Evolutionary conservation across 2,329 filamentous ascomycete species (phyloP).

Genomic region (Aspergillaceae sp.): DNA sequence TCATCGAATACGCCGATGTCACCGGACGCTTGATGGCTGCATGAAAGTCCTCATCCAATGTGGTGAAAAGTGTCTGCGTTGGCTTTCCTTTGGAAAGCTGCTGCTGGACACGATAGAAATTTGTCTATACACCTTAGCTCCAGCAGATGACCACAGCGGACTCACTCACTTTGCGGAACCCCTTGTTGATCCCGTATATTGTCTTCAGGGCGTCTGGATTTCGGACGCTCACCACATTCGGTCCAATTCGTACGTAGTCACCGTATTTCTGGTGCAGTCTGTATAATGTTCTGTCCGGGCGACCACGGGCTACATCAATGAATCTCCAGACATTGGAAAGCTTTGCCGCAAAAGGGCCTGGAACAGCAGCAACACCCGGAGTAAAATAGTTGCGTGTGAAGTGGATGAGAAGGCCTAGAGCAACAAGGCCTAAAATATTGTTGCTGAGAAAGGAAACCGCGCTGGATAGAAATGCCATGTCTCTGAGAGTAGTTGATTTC

Average conservation of each 20-base stretch:
- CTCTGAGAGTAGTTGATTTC: background rate
- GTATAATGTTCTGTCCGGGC: constrained; percentile 8
- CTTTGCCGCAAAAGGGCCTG: constrained; percentile 9
- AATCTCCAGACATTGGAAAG: constrained; percentile 11
- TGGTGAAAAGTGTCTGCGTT: constrained; percentile 13
- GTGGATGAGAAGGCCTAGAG: constrained; percentile 4
- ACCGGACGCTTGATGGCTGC: constrained; percentile 32
- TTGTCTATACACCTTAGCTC: constrained; percentile 2
- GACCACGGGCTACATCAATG: constrained; percentile 10
- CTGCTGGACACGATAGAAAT: constrained; percentile 14
- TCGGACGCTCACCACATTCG: constrained; percentile 15
- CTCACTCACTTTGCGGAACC: constrained; percentile 8
- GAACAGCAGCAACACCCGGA: constrained; percentile 5
- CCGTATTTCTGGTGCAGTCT: constrained; percentile 1
- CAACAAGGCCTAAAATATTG: constrained; percentile 1
- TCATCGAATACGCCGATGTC: constrained; percentile 35
- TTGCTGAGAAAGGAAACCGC: constrained; percentile 1
- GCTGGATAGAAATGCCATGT: constrained; percentile 8
- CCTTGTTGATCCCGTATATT: constrained; percentile 15
- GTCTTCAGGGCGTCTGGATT: constrained; percentile 12
- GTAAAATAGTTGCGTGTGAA: constrained; percentile 9
- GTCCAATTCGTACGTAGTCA: constrained; percentile 1
- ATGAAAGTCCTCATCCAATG: constrained; percentile 30
- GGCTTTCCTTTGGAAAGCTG: constrained; percentile 13
- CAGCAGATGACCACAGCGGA: background rate